Percentiles rank a stretch among this genome's conserved stretches.
phyloP scores from a whole-genome alignment of 768 basidiomycete genomes.

The Russula griseocarnosa region DNA sequence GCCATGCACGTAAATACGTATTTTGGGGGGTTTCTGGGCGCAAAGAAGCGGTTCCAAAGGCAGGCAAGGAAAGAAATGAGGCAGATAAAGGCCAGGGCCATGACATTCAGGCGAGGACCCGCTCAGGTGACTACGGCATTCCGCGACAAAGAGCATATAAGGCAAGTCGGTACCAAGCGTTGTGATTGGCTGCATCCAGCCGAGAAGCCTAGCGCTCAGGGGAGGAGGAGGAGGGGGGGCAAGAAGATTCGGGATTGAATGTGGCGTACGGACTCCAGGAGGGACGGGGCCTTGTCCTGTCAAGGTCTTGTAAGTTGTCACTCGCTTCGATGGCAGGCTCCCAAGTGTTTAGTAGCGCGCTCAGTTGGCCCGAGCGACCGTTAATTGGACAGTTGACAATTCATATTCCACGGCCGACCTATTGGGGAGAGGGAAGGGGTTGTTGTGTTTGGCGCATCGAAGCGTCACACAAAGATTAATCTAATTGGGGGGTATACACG shows the following conservation, averaged over 20 bases:
- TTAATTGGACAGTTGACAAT: neutral
- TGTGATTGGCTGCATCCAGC: conserved; percentile 17
- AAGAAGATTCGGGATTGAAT: conserved; percentile 20
- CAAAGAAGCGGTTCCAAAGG: conserved; percentile 22
- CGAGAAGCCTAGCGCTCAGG: conserved; percentile 27
- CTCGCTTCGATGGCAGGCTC: conserved; percentile 11
- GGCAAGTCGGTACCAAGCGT: conserved; percentile 8
- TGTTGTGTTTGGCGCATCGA: conserved; percentile 11
- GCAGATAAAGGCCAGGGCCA: conserved; percentile 20
- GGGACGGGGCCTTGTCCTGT: conserved; percentile 23
- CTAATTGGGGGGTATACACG: conserved; percentile 10
- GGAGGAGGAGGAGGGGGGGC: neutral
- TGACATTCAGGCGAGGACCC: conserved; percentile 22
- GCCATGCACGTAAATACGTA: conserved; percentile 24
- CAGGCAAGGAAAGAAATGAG: conserved; percentile 20
- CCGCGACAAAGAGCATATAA: conserved; percentile 7
- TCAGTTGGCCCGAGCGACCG: neutral
- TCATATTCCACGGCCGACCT: conserved; percentile 11
- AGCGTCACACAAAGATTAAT: conserved; percentile 19
- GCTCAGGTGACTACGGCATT: conserved; percentile 24
- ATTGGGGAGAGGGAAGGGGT: neutral
- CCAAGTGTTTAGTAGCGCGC: neutral
- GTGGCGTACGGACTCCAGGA: conserved; percentile 20
- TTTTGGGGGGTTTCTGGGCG: conserved; percentile 18
- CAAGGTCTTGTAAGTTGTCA: conserved; percentile 16